A percentile compares a stretch with the other conserved stretches of the same genome.
Conservation (phyloP, 1,284 basidiomycete genomes). For the Ustilago hordei region DNA sequence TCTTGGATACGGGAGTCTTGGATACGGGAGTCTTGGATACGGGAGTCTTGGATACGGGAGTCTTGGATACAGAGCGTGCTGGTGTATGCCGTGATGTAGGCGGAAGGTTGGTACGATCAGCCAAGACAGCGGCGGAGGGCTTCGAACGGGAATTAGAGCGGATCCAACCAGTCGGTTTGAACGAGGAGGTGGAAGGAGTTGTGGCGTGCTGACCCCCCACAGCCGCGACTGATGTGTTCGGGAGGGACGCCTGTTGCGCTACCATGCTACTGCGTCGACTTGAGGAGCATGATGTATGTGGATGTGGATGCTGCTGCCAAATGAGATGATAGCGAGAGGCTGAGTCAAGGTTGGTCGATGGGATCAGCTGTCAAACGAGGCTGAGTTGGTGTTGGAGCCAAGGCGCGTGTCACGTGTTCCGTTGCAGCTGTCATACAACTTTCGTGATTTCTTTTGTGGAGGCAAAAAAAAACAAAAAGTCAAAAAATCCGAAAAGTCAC, state of each 20-base stretch:
- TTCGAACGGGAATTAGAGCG: constrained; percentile 24
- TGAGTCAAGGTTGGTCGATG: neutral
- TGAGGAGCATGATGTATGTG: neutral
- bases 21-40: constrained; percentile 1
- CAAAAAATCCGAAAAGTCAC: neutral
- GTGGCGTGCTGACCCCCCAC: constrained; percentile 1
- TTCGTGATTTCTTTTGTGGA: constrained; percentile 13
- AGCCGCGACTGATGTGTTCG: constrained; percentile 2
- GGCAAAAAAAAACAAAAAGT: neutral
- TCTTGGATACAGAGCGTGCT: constrained; percentile 5
- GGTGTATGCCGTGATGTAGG: constrained; percentile 11
- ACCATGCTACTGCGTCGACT: neutral
- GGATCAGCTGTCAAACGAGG: neutral
- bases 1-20: constrained; percentile 8
- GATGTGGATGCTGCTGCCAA: neutral
- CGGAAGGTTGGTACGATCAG: constrained; percentile 28
- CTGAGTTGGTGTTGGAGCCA: neutral
- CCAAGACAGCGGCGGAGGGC: constrained; percentile 6
- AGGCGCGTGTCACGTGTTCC: constrained; percentile 4
- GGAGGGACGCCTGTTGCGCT: constrained; percentile 3
- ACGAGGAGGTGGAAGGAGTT: constrained; percentile 18
- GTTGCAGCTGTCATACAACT: neutral
- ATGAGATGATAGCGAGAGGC: neutral
- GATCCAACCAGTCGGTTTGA: constrained; percentile 49
- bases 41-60: neutral